phyloP scores from a whole-genome alignment of 179 eudicot genomes.

The Pouteria campechiana region DNA sequence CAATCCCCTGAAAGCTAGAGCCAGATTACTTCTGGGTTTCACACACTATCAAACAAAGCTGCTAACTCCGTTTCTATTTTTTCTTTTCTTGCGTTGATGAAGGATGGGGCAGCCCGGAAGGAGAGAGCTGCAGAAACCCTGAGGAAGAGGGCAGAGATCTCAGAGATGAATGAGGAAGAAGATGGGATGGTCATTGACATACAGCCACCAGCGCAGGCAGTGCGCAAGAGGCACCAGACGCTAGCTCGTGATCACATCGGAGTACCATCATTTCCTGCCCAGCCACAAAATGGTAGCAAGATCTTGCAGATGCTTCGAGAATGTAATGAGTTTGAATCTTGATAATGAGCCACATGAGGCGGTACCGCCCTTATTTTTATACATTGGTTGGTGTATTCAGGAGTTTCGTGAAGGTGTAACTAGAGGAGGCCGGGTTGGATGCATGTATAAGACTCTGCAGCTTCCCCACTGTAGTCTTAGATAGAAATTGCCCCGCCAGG shows the following conservation, averaged over 20 bases:
- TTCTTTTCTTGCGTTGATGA: too few relatives aligned
- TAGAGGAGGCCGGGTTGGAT: too few relatives aligned
- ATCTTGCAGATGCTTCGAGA: slow-evolving; percentile 10
- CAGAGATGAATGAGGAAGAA: slow-evolving; percentile 3
- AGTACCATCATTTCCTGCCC: slow-evolving; percentile 11
- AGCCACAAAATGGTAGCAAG: slow-evolving; percentile 3
- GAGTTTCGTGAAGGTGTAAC: too few relatives aligned
- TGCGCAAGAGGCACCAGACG: slow-evolving; percentile 21
- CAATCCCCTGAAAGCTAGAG: too few relatives aligned
- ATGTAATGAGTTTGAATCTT: slow-evolving; percentile 8
- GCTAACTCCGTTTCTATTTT: too few relatives aligned
- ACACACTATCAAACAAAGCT: too few relatives aligned
- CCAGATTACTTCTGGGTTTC: too few relatives aligned
- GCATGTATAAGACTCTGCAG: too few relatives aligned
- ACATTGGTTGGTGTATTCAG: too few relatives aligned
- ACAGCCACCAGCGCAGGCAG: slow-evolving; percentile 8
- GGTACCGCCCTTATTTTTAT: too few relatives aligned
- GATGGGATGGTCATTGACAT: neutral
- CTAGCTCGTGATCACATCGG: slow-evolving; percentile 2
- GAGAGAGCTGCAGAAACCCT: slow-evolving; percentile 3
- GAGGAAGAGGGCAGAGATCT: slow-evolving; percentile 10
- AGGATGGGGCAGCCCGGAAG: slow-evolving; percentile 7
- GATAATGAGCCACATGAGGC: neutral
- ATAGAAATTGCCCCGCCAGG: too few relatives aligned
- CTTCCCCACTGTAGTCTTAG: too few relatives aligned